These are phyloP conservation scores for Barbatosphaeria neglecta DNA, from an alignment of 495 filamentous ascomycete species.

Conservation along the genomic window DNA sequence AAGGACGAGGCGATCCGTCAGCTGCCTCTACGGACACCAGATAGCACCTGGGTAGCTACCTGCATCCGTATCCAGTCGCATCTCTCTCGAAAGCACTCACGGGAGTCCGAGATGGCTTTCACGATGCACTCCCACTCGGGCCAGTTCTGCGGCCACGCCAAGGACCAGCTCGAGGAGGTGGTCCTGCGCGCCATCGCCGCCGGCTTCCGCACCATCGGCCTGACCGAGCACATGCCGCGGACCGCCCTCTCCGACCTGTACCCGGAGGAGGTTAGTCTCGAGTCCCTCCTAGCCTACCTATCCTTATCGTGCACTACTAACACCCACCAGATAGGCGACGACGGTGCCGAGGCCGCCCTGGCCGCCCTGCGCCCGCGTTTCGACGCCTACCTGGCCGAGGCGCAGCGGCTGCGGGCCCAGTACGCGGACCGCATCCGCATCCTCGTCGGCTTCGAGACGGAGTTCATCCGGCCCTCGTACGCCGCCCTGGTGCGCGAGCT, in stretches of 20 bases:
- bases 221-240: conserved; percentile 97
- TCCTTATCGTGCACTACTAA: conserved; percentile 8
- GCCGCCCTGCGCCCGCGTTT: conserved; percentile 41
- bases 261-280: conserved; percentile 68
- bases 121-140: conserved; percentile 98
- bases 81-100: no score
- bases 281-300: conserved; percentile 3
- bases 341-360: conserved; percentile 26
- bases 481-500: conserved; percentile 44
- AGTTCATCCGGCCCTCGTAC: conserved; percentile 74
- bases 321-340: conserved; percentile 20
- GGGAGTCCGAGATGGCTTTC: conserved; percentile 89
- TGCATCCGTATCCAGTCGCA: no score
- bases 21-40: no score
- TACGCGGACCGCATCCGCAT: conserved; percentile 66
- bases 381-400: conserved; percentile 60
- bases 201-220: conserved; percentile 68
- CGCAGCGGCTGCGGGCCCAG: conserved; percentile 52
- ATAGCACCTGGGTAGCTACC: no score
- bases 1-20: no score
- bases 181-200: conserved; percentile 65
- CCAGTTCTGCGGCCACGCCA: conserved; percentile 90
- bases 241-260: conserved; percentile 63
- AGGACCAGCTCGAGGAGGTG: conserved; percentile 72
- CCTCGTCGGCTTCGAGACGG: conserved; percentile 82